Conservation (phyloP, 352 stramenopile species). For the Phytopythium oedochilum region DNA sequence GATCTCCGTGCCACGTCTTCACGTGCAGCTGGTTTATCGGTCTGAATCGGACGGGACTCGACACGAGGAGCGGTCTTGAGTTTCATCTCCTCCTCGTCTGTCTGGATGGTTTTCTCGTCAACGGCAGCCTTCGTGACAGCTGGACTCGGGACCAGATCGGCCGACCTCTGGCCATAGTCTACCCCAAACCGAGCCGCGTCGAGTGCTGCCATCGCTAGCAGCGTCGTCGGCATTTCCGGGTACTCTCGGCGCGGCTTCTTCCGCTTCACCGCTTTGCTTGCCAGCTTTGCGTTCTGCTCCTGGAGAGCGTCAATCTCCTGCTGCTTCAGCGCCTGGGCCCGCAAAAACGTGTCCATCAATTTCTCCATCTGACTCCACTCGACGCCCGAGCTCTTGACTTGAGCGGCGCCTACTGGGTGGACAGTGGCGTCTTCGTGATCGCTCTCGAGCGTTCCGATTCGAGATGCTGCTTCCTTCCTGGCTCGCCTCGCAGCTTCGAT, state of each 20-base stretch:
- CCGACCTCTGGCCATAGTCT: conserved; percentile 16
- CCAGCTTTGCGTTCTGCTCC: conserved; percentile 56
- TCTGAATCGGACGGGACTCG: background rate
- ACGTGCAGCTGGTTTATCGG: background rate
- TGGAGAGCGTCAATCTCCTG: conserved; percentile 53
- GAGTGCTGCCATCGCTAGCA: conserved; percentile 55
- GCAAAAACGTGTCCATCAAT: conserved; percentile 57
- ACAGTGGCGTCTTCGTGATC: conserved; percentile 23
- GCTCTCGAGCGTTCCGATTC: conserved; percentile 39
- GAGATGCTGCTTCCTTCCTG: conserved; percentile 12
- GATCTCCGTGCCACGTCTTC: background rate
- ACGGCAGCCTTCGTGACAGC: background rate
- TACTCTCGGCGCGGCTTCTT: conserved; percentile 15
- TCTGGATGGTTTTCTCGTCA: conserved; percentile 58
- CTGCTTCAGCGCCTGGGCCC: conserved; percentile 51
- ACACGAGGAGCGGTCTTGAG: background rate
- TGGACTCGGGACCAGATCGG: background rate
- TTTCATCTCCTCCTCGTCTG: conserved; percentile 31
- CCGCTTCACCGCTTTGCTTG: conserved; percentile 35
- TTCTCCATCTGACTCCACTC: conserved; percentile 43
- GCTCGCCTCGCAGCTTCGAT: conserved; percentile 18
- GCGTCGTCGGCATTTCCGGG: conserved; percentile 16
- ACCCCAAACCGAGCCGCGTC: conserved; percentile 63
- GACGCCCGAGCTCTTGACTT: conserved; percentile 8
- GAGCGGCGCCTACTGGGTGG: background rate